Evolutionary conservation across 257 asterid genomes (phyloP), one percentile per base, ranked within the genome.

Genomic region (Solanum habrochaites): DNA sequence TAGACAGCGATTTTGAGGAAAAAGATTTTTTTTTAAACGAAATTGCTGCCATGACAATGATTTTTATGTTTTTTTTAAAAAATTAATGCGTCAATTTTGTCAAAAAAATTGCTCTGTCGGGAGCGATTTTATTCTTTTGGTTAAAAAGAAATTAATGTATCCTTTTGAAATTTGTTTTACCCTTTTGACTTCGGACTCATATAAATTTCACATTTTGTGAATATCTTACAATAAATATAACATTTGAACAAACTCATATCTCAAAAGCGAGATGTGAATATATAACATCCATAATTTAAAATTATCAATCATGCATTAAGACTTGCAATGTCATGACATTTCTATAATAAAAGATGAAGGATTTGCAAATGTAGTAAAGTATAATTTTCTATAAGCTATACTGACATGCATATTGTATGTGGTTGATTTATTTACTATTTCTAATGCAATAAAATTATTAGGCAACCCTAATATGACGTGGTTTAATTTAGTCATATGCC

Each of bases 401-500:
- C 27, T 58, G 25, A 58, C 27, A 58, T 58, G 67, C 67, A 4
- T 21, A 21, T 21, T 58, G 66, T 56, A 16, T 6, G 10, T 56
- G 62, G 62, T 56, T 56, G n/a, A 56, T 56, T 64, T 85, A 87
- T 74, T 86, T 62, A 80, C 75, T 60, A 32, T 14, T 12, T 29
- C 7, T 67, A 67, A 0, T 16, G 18, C 7, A 75, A 13, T 13
- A 40, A 3, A 74, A 39, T 83, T 83, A 84, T 64, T 88, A 85
- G 69, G 89, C 86, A 83, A 87, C 89, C 85, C 82, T 92, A 69
- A 88, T 86, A 23, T n/a, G 88, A 43, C 82, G 73, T n/a, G 72
- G 31, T 31, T 78, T 52, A 52, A 52, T 52, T 52, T 83, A 18
- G 82, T 58, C 27, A 85, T 70, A 47, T 86, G 82, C 87, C 82